These are phyloP conservation scores for Fusarium falciforme DNA, from an alignment of 2,329 filamentous ascomycete species.

Conservation along the genomic window DNA sequence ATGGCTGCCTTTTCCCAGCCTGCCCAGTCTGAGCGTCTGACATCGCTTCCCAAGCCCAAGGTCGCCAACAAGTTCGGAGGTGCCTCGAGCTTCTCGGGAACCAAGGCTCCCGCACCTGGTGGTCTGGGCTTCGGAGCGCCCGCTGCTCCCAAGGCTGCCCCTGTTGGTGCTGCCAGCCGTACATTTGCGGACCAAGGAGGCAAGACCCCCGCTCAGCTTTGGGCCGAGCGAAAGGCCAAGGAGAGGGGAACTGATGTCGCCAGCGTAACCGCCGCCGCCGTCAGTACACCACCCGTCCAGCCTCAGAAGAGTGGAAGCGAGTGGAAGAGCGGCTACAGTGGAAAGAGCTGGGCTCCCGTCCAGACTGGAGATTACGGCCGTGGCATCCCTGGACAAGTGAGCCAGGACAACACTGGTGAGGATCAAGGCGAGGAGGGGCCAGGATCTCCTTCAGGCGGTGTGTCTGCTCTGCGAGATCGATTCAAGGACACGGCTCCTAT, in stretches of 20 bases:
- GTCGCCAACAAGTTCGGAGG: slow-evolving; percentile 89
- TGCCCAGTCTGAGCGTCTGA: slow-evolving; percentile 79
- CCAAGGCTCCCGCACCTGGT: slow-evolving; percentile 86
- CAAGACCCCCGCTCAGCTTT: slow-evolving; percentile 95
- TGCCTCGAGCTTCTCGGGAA: slow-evolving; percentile 80
- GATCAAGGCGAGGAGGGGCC: slow-evolving; percentile 62
- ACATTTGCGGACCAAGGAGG: slow-evolving; percentile 95
- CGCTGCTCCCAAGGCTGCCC: slow-evolving; percentile 63
- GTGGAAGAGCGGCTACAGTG: slow-evolving; percentile 92
- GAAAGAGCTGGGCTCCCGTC: slow-evolving; percentile 91
- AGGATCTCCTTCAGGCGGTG: slow-evolving; percentile 69
- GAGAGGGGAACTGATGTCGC: slow-evolving; percentile 67
- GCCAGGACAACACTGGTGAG: slow-evolving; percentile 73
- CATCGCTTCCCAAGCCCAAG: slow-evolving; percentile 92
- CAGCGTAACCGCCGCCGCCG: slow-evolving; percentile 53
- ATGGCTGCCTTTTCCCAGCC: slow-evolving; percentile 75
- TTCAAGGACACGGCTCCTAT: slow-evolving; percentile 84
- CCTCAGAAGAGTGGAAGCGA: slow-evolving; percentile 79
- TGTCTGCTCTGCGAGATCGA: slow-evolving; percentile 82
- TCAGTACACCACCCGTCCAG: slow-evolving; percentile 64
- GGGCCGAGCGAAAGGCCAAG: slow-evolving; percentile 96
- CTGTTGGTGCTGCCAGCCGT: slow-evolving; percentile 84
- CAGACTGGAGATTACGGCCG: slow-evolving; percentile 75
- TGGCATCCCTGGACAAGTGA: slow-evolving; percentile 61
- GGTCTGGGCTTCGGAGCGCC: slow-evolving; percentile 73